These are phyloP conservation scores for Zhuliangozyma blackwelliae DNA, from an alignment of 1,139 yeast genomes.

Conservation along the genomic window DNA sequence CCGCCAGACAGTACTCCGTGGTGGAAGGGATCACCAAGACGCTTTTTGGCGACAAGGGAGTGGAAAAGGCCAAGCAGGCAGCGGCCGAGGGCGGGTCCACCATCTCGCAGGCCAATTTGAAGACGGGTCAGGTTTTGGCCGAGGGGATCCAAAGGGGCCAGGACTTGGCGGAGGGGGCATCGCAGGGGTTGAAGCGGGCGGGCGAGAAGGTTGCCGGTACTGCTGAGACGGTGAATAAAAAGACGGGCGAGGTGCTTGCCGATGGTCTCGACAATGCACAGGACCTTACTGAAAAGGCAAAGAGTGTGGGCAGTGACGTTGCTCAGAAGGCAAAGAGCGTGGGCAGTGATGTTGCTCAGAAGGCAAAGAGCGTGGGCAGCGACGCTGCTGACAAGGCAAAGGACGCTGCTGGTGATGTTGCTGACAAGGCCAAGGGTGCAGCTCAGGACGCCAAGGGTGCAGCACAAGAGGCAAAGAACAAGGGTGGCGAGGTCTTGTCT, in stretches of 20 bases:
- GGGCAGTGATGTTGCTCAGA: too few species aligned
- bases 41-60: slow-evolving; percentile 24
- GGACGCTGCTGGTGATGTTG: too few species aligned
- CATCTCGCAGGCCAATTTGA: not conserved
- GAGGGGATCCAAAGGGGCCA: slow-evolving; percentile 2
- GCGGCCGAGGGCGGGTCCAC: slow-evolving; percentile 13
- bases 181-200: slow-evolving; percentile 3
- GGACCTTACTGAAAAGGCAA: too few species aligned
- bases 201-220: slow-evolving; percentile 25
- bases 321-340: slow-evolving; percentile 3
- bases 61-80: slow-evolving; percentile 26
- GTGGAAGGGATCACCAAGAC: slow-evolving; percentile 30
- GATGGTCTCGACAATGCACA: slow-evolving; percentile 24
- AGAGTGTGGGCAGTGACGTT: not conserved
- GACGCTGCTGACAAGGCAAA: not conserved
- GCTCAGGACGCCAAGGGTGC: slow-evolving; percentile 10
- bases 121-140: not conserved
- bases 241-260: slow-evolving; percentile 26
- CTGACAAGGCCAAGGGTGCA: too few species aligned
- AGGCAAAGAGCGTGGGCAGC: not conserved
- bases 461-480: slow-evolving; percentile 16
- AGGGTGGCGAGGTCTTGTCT: slow-evolving; percentile 28
- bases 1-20: slow-evolving; percentile 8
- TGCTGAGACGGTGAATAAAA: slow-evolving; percentile 18
- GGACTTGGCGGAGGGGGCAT: not conserved